These are phyloP conservation scores for Starmerella vaccinii DNA, from an alignment of 805 yeast genomes.

Conservation along the genomic window DNA sequence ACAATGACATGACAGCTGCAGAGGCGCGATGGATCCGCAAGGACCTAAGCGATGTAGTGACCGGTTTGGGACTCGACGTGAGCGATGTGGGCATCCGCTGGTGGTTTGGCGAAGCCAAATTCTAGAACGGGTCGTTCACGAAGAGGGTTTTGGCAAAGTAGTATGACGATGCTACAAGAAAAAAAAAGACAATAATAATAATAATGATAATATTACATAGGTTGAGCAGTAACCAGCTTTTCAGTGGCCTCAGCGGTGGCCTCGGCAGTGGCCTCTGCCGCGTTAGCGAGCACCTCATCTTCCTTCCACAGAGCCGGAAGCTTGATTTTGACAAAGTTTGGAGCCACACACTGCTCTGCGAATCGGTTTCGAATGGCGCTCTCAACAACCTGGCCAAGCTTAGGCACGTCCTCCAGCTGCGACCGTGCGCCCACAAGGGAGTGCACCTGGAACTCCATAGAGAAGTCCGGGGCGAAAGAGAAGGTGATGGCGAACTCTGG, in stretches of 20 bases:
- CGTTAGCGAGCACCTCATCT: background rate
- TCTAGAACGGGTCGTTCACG: background rate
- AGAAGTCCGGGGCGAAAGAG: slow-evolving; percentile 83
- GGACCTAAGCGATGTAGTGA: slow-evolving; percentile 19
- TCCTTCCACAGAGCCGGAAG: slow-evolving; percentile 42
- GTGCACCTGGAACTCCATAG: slow-evolving; percentile 77
- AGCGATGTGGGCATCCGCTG: slow-evolving; percentile 29
- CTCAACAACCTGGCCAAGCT: slow-evolving; percentile 75
- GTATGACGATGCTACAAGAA: background rate
- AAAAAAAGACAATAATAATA: background rate
- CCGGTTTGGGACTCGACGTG: slow-evolving; percentile 20
- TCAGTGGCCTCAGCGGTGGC: slow-evolving; percentile 12
- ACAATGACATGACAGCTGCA: slow-evolving; percentile 8
- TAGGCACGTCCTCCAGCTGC: slow-evolving; percentile 85
- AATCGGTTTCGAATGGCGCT: slow-evolving; percentile 78
- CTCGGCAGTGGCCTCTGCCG: slow-evolving; percentile 7
- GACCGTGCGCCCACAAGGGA: slow-evolving; percentile 89
- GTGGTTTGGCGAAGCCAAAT: slow-evolving; percentile 23
- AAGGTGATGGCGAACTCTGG: slow-evolving; percentile 61
- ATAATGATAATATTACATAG: background rate
- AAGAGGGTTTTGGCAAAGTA: background rate
- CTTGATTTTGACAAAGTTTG: slow-evolving; percentile 74
- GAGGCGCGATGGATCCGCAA: slow-evolving; percentile 22
- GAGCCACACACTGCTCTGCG: slow-evolving; percentile 85
- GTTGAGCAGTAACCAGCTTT: slow-evolving; percentile 7